Evolutionary conservation across 176 grass and related monocot genomes (phyloP), one percentile per base, ranked within the genome.

Genomic region (Coix lacrymajobi): DNA sequence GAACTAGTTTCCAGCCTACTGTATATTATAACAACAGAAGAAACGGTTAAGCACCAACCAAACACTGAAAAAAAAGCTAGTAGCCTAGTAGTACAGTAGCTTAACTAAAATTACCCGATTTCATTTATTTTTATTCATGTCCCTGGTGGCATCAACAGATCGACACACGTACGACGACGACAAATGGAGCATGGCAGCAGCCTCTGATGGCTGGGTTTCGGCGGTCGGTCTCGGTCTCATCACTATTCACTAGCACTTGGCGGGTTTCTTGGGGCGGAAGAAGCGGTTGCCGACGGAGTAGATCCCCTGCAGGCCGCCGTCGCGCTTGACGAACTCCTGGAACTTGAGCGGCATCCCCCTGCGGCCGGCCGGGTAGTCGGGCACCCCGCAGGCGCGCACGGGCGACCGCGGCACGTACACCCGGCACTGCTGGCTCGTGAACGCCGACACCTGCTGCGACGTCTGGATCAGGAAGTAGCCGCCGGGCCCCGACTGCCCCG

Each of bases 401-500:
- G 85, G 79, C 16, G 93, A 86, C 6, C 68, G 37, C 4, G 65
- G 56, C 45, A 79, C 79, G 48, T 92, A 90, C 45, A 95, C 71
- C 62, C 44, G 63, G 79, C 93, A 95, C 44, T 90, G 74, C 52
- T 71, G 58, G 76, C 82, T 92, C 68, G 90, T 92, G 88, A 95
- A 95, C 69, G 79, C 79, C 38, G 90, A 70, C 69, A 82, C 22
- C 65, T 83, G 75, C 77, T 63, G 64, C 73, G 90, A 75, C 68
- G 66, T 88, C 85, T 84, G 69, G 83, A 92, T 77, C 82, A 81
- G n/a, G 75, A 95, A 95, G 82, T 95, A 95, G 78, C 93, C 93
- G 15, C 52, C 30, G 0, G 22, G 3, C 2, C 87, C 73, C 24
- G 87, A 26, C 33, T 33, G 13, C 81, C 85, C 20, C 19, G 36